phyloP scores from a whole-genome alignment of 345 rosid genomes.

The Syzygium aromaticum region DNA sequence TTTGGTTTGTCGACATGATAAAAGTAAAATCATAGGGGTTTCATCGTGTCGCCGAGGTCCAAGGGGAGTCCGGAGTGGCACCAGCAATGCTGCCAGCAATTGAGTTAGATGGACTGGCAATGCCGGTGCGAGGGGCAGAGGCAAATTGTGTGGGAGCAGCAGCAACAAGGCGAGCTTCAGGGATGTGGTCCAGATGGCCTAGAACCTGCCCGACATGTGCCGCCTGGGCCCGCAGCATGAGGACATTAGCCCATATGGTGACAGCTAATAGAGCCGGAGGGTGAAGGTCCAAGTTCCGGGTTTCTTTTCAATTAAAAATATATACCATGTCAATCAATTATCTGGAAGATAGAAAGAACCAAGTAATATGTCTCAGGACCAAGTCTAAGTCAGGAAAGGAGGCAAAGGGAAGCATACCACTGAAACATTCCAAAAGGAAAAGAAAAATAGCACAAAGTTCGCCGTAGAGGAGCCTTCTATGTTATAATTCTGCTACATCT shows the following conservation, averaged over 20 bases:
- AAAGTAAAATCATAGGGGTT: not conserved
- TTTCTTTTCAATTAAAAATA: not conserved
- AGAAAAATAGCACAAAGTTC: not conserved
- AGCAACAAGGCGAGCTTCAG: not conserved
- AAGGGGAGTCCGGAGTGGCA: not conserved
- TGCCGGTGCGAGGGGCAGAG: constrained; percentile 23
- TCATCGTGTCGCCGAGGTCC: not conserved
- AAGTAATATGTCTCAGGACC: not conserved
- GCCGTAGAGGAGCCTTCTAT: not conserved
- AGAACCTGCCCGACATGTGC: not conserved
- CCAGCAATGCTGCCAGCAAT: constrained; percentile 19
- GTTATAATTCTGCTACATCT: not conserved
- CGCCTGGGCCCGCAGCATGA: not conserved
- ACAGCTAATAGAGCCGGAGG: not conserved
- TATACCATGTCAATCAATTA: not conserved
- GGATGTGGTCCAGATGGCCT: constrained; percentile 1
- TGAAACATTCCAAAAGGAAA: not conserved
- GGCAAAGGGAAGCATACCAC: not conserved
- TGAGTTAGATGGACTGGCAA: constrained; percentile 1
- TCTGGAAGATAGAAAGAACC: not conserved
- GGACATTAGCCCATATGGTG: not conserved
- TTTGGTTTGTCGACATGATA: not conserved
- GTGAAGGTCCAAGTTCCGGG: not conserved
- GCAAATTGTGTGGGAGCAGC: constrained; percentile 7
- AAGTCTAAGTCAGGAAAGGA: not conserved